Conservation (phyloP, 352 stramenopile genomes). For the Pythium volutum region DNA sequence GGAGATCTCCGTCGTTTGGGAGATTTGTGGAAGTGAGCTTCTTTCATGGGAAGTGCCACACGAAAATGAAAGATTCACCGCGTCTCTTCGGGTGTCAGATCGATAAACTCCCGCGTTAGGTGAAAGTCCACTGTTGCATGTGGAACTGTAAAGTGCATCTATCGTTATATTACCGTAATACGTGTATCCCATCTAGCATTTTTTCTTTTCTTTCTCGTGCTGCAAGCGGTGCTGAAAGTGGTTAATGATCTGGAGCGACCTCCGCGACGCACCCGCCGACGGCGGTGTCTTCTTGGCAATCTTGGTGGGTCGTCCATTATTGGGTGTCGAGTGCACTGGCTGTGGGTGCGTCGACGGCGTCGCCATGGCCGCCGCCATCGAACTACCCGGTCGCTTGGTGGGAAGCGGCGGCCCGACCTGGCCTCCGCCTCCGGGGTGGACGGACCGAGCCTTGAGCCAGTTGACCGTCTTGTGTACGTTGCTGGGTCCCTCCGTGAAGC, state of each 20-base stretch:
- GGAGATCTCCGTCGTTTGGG: neutral
- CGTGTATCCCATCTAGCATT: conserved; percentile 21
- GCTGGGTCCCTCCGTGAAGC: conserved; percentile 29
- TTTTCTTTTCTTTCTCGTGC: conserved; percentile 25
- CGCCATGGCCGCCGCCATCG: neutral
- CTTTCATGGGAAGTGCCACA: neutral
- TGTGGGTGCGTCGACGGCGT: neutral
- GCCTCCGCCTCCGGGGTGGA: conserved; percentile 22
- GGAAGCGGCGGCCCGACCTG: neutral
- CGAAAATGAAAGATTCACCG: neutral
- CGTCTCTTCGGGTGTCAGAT: conserved; percentile 8
- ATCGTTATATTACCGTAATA: conserved; percentile 18
- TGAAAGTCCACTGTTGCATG: neutral
- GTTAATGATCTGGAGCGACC: conserved; percentile 82
- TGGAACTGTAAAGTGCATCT: neutral
- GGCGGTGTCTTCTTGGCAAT: conserved; percentile 57
- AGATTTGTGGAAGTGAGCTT: neutral
- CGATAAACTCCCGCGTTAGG: neutral
- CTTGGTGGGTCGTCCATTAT: conserved; percentile 3
- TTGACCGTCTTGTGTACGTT: conserved; percentile 58
- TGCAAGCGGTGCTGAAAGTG: conserved; percentile 61
- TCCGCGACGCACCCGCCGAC: conserved; percentile 56
- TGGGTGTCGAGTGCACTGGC: conserved; percentile 1
- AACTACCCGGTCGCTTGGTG: neutral
- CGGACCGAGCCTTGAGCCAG: conserved; percentile 75